Percentiles rank a stretch among this genome's conserved stretches.
Conservation (phyloP, 2,329 filamentous ascomycete genomes). For the Metarhizium rileyi region DNA sequence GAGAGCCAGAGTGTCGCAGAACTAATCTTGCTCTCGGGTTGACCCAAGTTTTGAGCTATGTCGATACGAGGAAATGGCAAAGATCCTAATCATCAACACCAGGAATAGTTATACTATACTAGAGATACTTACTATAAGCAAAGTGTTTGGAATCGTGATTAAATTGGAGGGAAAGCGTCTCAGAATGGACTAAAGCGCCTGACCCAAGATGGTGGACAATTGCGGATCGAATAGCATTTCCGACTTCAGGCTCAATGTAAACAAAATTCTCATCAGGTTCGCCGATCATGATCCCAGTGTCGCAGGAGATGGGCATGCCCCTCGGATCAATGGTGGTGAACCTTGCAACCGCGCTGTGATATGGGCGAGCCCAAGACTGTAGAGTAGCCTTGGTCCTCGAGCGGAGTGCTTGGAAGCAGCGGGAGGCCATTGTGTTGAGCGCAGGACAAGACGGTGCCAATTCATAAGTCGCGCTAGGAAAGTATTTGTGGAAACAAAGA, state of each 20-base stretch:
- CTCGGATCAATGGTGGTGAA: slow-evolving; percentile 9
- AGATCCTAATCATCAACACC: slow-evolving; percentile 1
- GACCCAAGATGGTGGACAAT: slow-evolving; percentile 7
- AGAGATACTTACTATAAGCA: slow-evolving; percentile 1
- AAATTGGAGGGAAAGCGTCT: slow-evolving; percentile 9
- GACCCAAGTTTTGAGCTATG: slow-evolving; percentile 8
- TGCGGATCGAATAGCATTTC: slow-evolving; percentile 8
- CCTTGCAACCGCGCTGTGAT: slow-evolving; percentile 6
- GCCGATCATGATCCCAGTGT: slow-evolving; percentile 10
- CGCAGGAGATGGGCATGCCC: slow-evolving; percentile 4
- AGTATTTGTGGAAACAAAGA: no score
- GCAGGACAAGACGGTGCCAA: no score
- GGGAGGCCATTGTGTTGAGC: no score
- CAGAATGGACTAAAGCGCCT: background rate
- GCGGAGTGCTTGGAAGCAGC: no score
- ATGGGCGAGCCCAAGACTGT: background rate
- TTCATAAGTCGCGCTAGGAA: no score
- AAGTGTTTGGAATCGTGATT: slow-evolving; percentile 8
- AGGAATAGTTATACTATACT: background rate
- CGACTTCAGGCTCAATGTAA: slow-evolving; percentile 10
- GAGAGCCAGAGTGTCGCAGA: slow-evolving; percentile 13
- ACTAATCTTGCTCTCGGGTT: slow-evolving; percentile 1
- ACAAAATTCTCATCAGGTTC: slow-evolving; percentile 7
- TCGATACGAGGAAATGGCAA: slow-evolving; percentile 9
- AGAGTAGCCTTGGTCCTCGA: no score